Conservation (phyloP, 441 rosid species). For the Arabidopsis lyrata region DNA sequence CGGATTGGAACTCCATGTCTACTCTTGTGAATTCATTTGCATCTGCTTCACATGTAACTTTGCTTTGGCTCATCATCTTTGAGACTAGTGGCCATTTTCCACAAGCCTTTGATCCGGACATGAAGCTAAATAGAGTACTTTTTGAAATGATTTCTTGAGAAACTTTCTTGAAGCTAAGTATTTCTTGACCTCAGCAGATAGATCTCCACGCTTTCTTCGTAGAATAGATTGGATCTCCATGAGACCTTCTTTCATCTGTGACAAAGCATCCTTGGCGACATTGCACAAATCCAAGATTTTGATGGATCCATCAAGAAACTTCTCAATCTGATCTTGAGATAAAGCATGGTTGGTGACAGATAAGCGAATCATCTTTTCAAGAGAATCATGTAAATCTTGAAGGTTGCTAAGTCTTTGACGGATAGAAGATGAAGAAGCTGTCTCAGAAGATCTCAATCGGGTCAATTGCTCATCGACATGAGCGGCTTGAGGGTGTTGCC, state of each 20-base stretch:
- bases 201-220: conserved; percentile 45
- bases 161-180: conserved; percentile 43
- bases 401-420: conserved; percentile 43
- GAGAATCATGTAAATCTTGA: conserved; percentile 46
- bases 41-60: conserved; percentile 17
- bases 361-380: conserved; percentile 48
- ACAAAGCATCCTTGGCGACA: conserved; percentile 40
- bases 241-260: conserved; percentile 45
- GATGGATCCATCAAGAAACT: conserved; percentile 54
- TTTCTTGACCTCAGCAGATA: conserved; percentile 32
- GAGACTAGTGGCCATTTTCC: conserved; percentile 51
- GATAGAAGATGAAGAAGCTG: conserved; percentile 38
- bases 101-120: conserved; percentile 42
- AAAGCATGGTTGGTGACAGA: conserved; percentile 42
- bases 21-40: conserved; percentile 46
- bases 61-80: conserved; percentile 46
- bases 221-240: conserved; percentile 46
- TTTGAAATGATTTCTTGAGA: conserved; percentile 39
- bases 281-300: conserved; percentile 42
- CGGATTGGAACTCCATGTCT: conserved; percentile 41
- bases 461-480: conserved; percentile 35
- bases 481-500: conserved; percentile 35
- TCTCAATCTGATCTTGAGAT: conserved; percentile 39
- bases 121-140: conserved; percentile 28
- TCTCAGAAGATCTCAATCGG: conserved; percentile 37